Base-by-base conservation (phyloP, 768 basidiomycete species). In the Mycena leptocephala region DNA sequence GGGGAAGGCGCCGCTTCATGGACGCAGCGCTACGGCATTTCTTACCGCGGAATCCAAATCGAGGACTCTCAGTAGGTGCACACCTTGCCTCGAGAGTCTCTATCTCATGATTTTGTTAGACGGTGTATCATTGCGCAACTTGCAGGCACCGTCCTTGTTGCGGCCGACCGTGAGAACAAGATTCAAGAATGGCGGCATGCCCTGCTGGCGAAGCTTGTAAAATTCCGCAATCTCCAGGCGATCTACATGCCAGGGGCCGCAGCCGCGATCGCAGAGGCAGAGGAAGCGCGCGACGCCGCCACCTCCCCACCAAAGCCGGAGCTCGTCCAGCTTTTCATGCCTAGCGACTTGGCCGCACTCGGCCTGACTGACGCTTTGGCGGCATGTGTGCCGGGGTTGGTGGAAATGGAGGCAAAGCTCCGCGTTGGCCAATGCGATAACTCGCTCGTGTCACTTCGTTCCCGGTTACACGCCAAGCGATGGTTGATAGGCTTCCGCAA, bases 1-100 rank as follows among this genome's bases (percentile, higher is more conserved):
- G n/a, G n/a, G n/a, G n/a, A n/a, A n/a, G n/a, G n/a, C 58, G 6
- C 65, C 59, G 30, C 18, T 72, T 7, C 24, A 63, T 16, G 46
- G 55, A 14, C n/a, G n/a, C n/a, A n/a, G n/a, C n/a, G n/a, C n/a
- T n/a, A n/a, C n/a, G n/a, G n/a, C n/a, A n/a, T n/a, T n/a, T n/a
- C n/a, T n/a, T n/a, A n/a, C n/a, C n/a, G n/a, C 2, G 24, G 26
- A 46, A 16, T 78, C 1, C 74, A 78, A 41, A 22, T 78, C 3
- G 78, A 78, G 37, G 75, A 76, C 10, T 33, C 65, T 3, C 78
- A 76, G 78, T 78, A 35, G 6, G 78, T 73, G 3, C 5, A 24
- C 22, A 16, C 2, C 13, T 4, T 8, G 5, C n/a, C n/a, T n/a
- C n/a, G n/a, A n/a, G n/a, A n/a, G n/a, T n/a, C n/a, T n/a, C n/a